Evolutionary conservation across 768 basidiomycete species (phyloP), one percentile per base, ranked within the genome.

Genomic region (Tricholoma sp.): DNA sequence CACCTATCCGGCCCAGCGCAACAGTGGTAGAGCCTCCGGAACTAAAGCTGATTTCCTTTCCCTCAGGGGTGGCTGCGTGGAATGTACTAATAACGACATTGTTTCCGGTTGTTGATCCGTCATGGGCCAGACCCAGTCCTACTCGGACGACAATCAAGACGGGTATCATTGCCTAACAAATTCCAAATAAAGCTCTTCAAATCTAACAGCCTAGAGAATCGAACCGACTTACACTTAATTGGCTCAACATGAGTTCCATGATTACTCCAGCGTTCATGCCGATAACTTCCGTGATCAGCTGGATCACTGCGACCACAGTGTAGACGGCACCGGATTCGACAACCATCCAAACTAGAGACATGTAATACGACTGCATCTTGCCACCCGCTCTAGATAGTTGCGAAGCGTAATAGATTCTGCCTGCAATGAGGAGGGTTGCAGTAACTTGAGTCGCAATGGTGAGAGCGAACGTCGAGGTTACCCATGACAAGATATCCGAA

Each of bases 261-360:
- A 68, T 66, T 4, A 68, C 64, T 20, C 66, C 66, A 8, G 68
- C 66, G 45, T 68, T 68, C 66, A 68, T 68, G n/a, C 61, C 59
- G 20, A 60, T 32, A 24, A 64, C 48, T 45, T 68, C 65, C 15
- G 65, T 67, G 20, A 67, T 58, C 10, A 68, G 39, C 29, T 68
- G 66, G 18, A 68, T 59, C 32, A 68, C 28, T 13, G 66, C 67
- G 5, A 62, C 66, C 31, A 63, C 56, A 6, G 67, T 65, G 52
- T 67, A 68, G n/a, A 68, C 54, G 34, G 63, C 62, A 15, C 67
- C 67, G 18, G 59, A 60, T 55, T 68, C 67, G 0, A 65, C 61
- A 10, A 69, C 61, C 9, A 69, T 52, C 62, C 62, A 67, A 6
- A 67, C 52, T 34, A 67, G 48, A 12, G 57, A 48, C 51, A 62